Percentiles rank a stretch among this genome's conserved stretches.
These are phyloP conservation scores for Calycina herbarum DNA, from an alignment of 2,329 filamentous ascomycete species.

Conservation along the genomic window DNA sequence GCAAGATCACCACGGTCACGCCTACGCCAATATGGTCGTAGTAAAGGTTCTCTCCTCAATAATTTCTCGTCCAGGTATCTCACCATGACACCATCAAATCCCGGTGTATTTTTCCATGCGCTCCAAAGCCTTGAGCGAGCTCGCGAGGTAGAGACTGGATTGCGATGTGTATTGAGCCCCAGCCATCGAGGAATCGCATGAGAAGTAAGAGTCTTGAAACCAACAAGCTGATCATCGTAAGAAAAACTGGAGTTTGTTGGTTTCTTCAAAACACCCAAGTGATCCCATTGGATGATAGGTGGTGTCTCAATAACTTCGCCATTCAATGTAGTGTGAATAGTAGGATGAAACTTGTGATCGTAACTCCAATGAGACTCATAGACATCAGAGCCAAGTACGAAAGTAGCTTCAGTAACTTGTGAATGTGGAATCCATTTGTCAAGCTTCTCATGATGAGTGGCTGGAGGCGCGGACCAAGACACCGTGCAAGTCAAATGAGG, in stretches of 20 bases:
- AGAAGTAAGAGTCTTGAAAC: constrained; percentile 41
- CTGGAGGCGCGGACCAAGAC: constrained; percentile 53
- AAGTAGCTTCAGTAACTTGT: constrained; percentile 54
- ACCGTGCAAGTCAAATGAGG: constrained; percentile 55
- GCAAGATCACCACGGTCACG: constrained; percentile 42
- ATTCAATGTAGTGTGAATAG: constrained; percentile 49
- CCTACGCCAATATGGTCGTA: constrained; percentile 43
- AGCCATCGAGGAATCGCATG: constrained; percentile 38
- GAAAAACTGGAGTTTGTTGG: constrained; percentile 45
- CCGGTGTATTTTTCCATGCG: constrained; percentile 45
- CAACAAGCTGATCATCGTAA: constrained; percentile 53
- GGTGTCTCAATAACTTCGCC: constrained; percentile 51
- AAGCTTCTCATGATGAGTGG: constrained; percentile 49
- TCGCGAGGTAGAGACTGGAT: constrained; percentile 44
- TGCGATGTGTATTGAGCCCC: constrained; percentile 41
- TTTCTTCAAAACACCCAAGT: constrained; percentile 44
- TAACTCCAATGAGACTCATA: constrained; percentile 52
- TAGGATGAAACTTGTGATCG: constrained; percentile 50
- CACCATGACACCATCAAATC: constrained; percentile 48
- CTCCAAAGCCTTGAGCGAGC: constrained; percentile 49
- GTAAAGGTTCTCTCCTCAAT: constrained; percentile 43
- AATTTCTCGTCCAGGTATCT: constrained; percentile 49
- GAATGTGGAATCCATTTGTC: constrained; percentile 56
- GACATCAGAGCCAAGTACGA: constrained; percentile 52
- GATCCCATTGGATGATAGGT: constrained; percentile 53